phyloP scores from a whole-genome alignment of 306 rosid genomes.

The Rosa lucieae region DNA sequence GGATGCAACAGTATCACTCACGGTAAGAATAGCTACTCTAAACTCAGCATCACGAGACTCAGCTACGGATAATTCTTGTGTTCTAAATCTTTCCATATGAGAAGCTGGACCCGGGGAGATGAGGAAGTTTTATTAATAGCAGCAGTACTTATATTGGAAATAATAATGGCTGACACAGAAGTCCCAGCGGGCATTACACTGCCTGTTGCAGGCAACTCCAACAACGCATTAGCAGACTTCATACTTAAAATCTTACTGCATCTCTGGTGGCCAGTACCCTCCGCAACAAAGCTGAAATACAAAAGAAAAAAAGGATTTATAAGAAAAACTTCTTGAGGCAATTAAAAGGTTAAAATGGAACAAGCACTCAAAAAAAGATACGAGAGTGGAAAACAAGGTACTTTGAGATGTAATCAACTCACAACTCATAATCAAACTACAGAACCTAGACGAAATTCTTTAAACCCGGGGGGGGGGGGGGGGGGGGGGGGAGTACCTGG shows the following conservation, averaged over 20 bases:
- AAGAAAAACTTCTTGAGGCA: neutral
- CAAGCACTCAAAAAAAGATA: neutral
- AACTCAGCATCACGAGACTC: conserved; percentile 38
- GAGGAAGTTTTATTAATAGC: conserved; percentile 23
- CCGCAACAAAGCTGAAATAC: conserved; percentile 77
- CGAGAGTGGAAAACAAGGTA: no score
- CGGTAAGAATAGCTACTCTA: conserved; percentile 83
- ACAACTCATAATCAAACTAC: neutral
- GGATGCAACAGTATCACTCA: conserved; percentile 85
- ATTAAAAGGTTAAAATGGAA: conserved; percentile 1
- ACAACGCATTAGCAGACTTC: conserved; percentile 89
- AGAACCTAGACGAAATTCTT: conserved; percentile 11
- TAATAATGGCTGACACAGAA: conserved; percentile 55
- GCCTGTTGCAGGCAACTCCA: conserved; percentile 80
- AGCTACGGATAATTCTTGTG: conserved; percentile 34
- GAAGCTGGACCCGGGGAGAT: conserved; percentile 32
- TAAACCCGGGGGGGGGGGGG: no score
- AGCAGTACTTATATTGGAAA: conserved; percentile 54
- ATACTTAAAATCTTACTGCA: conserved; percentile 85
- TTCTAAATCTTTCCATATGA: conserved; percentile 27
- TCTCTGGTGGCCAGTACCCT: conserved; percentile 85
- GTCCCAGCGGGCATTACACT: conserved; percentile 60
- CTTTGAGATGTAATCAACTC: neutral
- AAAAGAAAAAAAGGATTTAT: conserved; percentile 2
- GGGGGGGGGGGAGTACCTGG: conserved; percentile 49